Evolutionary conservation across 257 asterid species (phyloP).

Genomic region (Asclepias syriaca): DNA sequence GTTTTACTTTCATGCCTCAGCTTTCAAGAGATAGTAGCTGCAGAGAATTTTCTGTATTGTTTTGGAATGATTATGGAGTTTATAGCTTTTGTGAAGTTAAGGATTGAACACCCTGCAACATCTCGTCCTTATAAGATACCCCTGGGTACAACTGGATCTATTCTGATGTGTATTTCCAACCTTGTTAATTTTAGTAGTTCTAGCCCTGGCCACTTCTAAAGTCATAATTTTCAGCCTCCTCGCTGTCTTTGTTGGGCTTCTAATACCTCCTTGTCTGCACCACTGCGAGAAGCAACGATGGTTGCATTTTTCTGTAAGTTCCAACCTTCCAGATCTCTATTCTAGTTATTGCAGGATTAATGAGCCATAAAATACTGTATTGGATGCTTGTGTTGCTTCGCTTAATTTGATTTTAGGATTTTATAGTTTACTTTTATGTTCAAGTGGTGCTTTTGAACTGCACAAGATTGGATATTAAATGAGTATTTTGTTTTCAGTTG

Average conservation of each 20-base stretch:
- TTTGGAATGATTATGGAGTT: slow-evolving; percentile 67
- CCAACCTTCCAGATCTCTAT: slow-evolving; percentile 27
- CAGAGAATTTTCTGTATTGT: slow-evolving; percentile 60
- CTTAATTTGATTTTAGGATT: neutral
- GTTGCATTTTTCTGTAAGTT: slow-evolving; percentile 31
- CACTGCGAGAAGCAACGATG: slow-evolving; percentile 40
- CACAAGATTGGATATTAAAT: neutral
- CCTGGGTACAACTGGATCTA: slow-evolving; percentile 37
- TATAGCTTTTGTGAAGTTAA: slow-evolving; percentile 53
- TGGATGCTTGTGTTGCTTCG: neutral
- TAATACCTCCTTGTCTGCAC: slow-evolving; percentile 44
- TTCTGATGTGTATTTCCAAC: slow-evolving; percentile 49
- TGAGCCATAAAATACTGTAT: slow-evolving; percentile 7
- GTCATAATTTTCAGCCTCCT: slow-evolving; percentile 45
- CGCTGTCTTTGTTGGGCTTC: slow-evolving; percentile 43
- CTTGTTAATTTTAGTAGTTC: slow-evolving; percentile 40
- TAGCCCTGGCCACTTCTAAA: slow-evolving; percentile 41
- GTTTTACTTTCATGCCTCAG: slow-evolving; percentile 65
- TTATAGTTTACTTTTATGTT: no score
- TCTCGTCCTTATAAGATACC: slow-evolving; percentile 58
- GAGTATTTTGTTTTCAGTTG: neutral
- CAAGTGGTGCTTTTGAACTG: no score
- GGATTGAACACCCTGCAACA: slow-evolving; percentile 45
- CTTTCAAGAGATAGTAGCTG: slow-evolving; percentile 68
- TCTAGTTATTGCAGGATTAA: slow-evolving; percentile 14